These are phyloP conservation scores for Haplosporangium sp. DNA, from an alignment of 371 early-diverging fungal genomes.

Conservation along the genomic window DNA sequence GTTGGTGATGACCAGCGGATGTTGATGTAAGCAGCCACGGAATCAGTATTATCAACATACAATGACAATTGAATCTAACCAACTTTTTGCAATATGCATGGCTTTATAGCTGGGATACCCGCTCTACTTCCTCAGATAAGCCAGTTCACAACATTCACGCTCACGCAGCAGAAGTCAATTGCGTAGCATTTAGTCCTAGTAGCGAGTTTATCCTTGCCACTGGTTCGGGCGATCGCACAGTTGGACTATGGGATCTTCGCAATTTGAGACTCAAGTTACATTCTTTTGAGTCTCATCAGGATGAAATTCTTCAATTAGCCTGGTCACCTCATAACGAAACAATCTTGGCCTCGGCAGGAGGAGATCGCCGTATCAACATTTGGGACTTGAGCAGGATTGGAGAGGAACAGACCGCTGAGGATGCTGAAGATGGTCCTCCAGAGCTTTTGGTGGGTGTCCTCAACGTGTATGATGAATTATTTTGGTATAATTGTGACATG, in stretches of 20 bases:
- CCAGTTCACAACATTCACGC: constrained; percentile 83
- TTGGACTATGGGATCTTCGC: constrained; percentile 98
- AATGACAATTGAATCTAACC: background rate
- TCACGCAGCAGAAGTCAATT: constrained; percentile 93
- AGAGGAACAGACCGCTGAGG: constrained; percentile 95
- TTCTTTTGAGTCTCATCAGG: constrained; percentile 90
- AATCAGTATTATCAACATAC: too few relatives aligned
- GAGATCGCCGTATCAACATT: constrained; percentile 93
- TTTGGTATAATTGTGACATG: background rate
- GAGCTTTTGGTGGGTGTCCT: constrained; percentile 84
- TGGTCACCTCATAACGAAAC: constrained; percentile 97
- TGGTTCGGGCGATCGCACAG: constrained; percentile 94
- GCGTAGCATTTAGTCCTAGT: constrained; percentile 91
- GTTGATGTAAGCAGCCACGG: constrained; percentile 78
- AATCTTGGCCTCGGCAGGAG: constrained; percentile 91
- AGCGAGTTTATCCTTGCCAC: constrained; percentile 94
- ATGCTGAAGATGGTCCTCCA: constrained; percentile 98
- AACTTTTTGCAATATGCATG: constrained; percentile 40
- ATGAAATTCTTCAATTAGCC: constrained; percentile 91
- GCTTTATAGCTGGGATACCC: constrained; percentile 78
- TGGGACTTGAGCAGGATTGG: constrained; percentile 98
- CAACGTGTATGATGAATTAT: background rate
- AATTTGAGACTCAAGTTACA: constrained; percentile 86
- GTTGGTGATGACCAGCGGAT: constrained; percentile 96
- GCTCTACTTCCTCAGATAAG: constrained; percentile 63